These are phyloP conservation scores for Suillus fuscotomentosus DNA, from an alignment of 768 basidiomycete genomes.

Conservation along the genomic window DNA sequence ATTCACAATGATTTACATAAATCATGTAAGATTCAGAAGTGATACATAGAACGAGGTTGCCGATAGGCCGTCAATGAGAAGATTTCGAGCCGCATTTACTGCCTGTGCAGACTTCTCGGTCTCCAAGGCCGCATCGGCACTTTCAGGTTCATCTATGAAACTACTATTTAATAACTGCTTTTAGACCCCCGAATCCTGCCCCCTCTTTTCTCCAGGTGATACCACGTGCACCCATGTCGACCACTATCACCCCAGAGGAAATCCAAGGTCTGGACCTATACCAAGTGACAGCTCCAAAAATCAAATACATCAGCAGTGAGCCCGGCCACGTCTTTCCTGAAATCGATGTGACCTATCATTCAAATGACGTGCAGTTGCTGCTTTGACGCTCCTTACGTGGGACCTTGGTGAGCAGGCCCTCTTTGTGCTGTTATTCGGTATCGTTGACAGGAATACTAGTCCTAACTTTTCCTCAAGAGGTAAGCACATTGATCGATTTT, in stretches of 20 bases:
- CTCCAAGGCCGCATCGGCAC: no score
- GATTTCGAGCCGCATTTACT: not conserved
- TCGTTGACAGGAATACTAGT: not conserved
- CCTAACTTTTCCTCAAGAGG: constrained; percentile 8
- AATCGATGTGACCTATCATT: not conserved
- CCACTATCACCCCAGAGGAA: not conserved
- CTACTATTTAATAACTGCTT: not conserved
- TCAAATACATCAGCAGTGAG: constrained; percentile 6
- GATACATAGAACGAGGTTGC: not conserved
- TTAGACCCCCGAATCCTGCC: not conserved
- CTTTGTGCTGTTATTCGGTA: not conserved
- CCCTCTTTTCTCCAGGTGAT: not conserved
- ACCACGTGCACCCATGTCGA: not conserved
- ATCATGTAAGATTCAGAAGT: not conserved
- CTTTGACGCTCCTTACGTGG: constrained; percentile 3
- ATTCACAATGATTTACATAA: not conserved
- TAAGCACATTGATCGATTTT: not conserved
- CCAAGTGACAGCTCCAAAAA: not conserved
- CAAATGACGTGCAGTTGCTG: not conserved
- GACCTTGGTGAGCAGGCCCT: constrained; percentile 1
- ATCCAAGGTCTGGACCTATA: constrained; percentile 1
- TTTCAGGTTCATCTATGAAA: not conserved
- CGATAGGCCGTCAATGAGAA: not conserved
- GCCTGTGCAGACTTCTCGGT: not conserved
- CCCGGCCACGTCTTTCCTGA: not conserved